Evolutionary conservation across 768 basidiomycete species (phyloP).

Genomic region (Sporobolomyces pararoseus): DNA sequence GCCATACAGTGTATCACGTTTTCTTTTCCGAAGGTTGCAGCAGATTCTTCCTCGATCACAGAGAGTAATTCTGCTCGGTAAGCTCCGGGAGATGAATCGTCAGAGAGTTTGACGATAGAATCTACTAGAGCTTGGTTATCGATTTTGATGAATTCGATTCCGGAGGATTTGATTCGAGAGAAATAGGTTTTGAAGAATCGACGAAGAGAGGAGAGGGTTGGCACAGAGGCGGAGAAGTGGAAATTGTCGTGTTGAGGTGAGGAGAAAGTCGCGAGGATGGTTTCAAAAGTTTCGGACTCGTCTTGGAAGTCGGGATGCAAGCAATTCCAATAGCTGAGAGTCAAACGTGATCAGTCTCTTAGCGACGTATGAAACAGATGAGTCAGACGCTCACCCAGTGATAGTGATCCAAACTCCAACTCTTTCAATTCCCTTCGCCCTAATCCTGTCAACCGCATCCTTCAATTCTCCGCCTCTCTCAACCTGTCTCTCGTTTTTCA

Average conservation of each 20-base stretch:
- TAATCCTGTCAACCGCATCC: slow-evolving; percentile 25
- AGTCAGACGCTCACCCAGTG: background rate
- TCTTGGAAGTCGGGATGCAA: slow-evolving; percentile 23
- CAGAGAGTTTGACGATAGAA: background rate
- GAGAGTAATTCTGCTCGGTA: slow-evolving; percentile 14
- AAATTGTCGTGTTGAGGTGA: background rate
- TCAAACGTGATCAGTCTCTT: background rate
- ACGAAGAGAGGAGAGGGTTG: slow-evolving; percentile 9
- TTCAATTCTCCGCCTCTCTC: slow-evolving; percentile 7
- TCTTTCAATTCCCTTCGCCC: slow-evolving; percentile 29
- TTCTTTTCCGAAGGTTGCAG: slow-evolving; percentile 20
- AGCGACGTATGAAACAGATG: background rate
- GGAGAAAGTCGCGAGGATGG: slow-evolving; percentile 2
- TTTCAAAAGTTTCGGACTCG: background rate
- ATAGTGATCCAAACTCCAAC: slow-evolving; percentile 45
- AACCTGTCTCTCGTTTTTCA: slow-evolving; percentile 5
- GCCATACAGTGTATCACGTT: slow-evolving; percentile 43
- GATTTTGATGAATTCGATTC: slow-evolving; percentile 44
- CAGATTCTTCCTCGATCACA: slow-evolving; percentile 17
- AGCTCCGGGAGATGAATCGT: background rate
- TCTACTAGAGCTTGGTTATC: slow-evolving; percentile 43
- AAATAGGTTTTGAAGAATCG: slow-evolving; percentile 40
- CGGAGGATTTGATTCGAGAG: slow-evolving; percentile 24
- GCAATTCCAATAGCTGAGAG: slow-evolving; percentile 39
- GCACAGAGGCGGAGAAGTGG: slow-evolving; percentile 20